These are phyloP conservation scores for Penicillium sp. DNA, from an alignment of 2,329 filamentous ascomycete species.

Conservation along the genomic window DNA sequence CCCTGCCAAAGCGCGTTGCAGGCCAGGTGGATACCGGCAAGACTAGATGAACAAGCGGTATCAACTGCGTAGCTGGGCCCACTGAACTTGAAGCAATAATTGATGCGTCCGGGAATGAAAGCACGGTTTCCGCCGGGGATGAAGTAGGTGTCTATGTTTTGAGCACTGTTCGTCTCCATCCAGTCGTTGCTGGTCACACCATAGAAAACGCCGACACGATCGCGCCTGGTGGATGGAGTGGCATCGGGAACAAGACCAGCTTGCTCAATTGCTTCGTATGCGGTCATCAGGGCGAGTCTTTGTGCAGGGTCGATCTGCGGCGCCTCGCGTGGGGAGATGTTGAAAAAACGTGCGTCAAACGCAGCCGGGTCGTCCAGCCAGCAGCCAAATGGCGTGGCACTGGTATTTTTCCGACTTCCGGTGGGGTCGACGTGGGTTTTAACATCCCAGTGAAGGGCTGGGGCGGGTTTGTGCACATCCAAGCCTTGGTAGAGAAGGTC, in stretches of 20 bases:
- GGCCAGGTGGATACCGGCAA: slow-evolving; percentile 63
- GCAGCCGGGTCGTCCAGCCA: slow-evolving; percentile 36
- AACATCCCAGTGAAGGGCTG: slow-evolving; percentile 15
- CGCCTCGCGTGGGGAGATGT: slow-evolving; percentile 67
- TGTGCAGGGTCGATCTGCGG: slow-evolving; percentile 76
- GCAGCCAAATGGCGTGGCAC: slow-evolving; percentile 32
- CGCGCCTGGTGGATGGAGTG: slow-evolving; percentile 61
- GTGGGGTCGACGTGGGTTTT: slow-evolving; percentile 34
- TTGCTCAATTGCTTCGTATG: slow-evolving; percentile 72
- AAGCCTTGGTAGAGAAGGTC: slow-evolving; percentile 32
- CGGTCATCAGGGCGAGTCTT: slow-evolving; percentile 68
- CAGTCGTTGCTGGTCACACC: slow-evolving; percentile 51
- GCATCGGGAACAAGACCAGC: slow-evolving; percentile 71
- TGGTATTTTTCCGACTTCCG: slow-evolving; percentile 33
- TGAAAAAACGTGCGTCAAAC: slow-evolving; percentile 42
- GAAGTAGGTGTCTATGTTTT: slow-evolving; percentile 1
- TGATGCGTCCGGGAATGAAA: background rate
- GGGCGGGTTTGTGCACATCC: slow-evolving; percentile 27
- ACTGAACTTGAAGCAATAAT: slow-evolving; percentile 58
- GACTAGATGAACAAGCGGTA: slow-evolving; percentile 63
- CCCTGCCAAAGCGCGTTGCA: slow-evolving; percentile 70
- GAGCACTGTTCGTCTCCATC: background rate
- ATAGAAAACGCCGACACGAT: slow-evolving; percentile 65
- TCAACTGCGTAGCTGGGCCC: slow-evolving; percentile 70
- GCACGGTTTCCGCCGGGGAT: background rate